Evolutionary conservation across 2,329 filamentous ascomycete genomes (phyloP), one percentile per base, ranked within the genome.

Genomic region (Colletotrichum sp.): DNA sequence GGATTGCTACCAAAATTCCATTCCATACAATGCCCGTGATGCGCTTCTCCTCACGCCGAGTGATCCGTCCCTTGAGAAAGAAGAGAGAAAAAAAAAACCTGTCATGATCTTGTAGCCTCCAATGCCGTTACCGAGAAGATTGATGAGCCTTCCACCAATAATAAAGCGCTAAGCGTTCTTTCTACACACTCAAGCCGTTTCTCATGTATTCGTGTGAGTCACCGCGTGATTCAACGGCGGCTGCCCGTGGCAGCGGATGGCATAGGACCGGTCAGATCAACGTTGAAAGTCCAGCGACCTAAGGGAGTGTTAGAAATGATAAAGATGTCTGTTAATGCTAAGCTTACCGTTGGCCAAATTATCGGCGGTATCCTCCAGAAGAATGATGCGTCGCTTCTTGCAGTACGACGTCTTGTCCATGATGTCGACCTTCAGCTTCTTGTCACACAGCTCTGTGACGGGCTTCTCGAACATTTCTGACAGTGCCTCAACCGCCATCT

Each of bases 381-480:
- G 85, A 78, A 99, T 98, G 28, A 98, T 90, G 60, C 97, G 91
- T 70, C 97, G 91, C 85, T 97, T 96, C 85, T 95, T 98, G 87
- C 98, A 99, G 84, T 99, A 99, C 0, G 96, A 92, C 6, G 96
- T 99, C 90, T 98, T 99, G 85, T 99, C 96, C 92, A 99, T 95
- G 82, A 99, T 99, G 79, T 98, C 96, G 8, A 98, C 95, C 87
- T 98, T 99, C 76, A 98, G 89, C 85, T 98, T 98, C n/a, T 95
- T 84, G 62, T 94, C 92, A 6, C 95, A 92, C 21, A 99, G 88
- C 81, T 98, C 96, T 55, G 92, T 88, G n/a, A 96, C 95, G 0
- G 96, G 95, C 88, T 98, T 98, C 89, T 99, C 97, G 79, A 99
- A 99, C 95, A 99, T 98, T 85, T 98, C 96, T n/a, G 95, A 98